Conservation (phyloP, 139 green algal genomes). For the Desmodesmus armatus region DNA sequence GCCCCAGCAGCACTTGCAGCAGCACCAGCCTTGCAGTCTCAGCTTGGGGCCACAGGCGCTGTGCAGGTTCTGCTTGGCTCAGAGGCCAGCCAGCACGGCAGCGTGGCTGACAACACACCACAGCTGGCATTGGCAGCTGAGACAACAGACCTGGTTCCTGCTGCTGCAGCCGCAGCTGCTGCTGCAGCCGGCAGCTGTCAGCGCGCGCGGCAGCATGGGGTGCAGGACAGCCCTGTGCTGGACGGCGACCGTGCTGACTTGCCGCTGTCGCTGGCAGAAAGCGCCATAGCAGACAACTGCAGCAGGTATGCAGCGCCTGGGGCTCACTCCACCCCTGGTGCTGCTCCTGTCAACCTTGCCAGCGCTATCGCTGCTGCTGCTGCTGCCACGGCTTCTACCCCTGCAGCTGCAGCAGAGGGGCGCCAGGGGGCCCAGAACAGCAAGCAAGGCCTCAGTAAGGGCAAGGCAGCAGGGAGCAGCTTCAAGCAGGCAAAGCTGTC, state of each 20-base stretch:
- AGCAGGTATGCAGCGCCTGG: constrained; percentile 21
- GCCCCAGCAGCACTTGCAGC: neutral
- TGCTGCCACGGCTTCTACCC: neutral
- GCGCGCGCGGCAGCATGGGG: neutral
- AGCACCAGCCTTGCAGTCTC: constrained; percentile 1
- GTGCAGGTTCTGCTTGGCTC: no score
- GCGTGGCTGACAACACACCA: constrained; percentile 29
- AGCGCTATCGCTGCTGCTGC: constrained; percentile 3
- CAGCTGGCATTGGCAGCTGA: neutral
- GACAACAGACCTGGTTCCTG: neutral
- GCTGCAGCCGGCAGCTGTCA: constrained; percentile 17
- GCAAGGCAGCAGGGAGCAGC: neutral
- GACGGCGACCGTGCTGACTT: neutral
- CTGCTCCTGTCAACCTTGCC: neutral
- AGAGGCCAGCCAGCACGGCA: constrained; percentile 16
- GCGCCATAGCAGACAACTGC: constrained; percentile 12
- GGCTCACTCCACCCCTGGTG: neutral
- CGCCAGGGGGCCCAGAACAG: neutral
- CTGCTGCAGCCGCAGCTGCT: neutral
- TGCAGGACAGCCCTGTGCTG: neutral
- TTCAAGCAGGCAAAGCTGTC: constrained; percentile 46
- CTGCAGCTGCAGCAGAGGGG: neutral
- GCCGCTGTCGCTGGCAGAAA: constrained; percentile 12
- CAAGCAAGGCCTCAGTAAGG: neutral
- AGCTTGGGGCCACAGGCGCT: no score